These are phyloP conservation scores for Ceratocystis eucalypticola DNA, from an alignment of 2,329 filamentous ascomycete species.

Conservation along the genomic window DNA sequence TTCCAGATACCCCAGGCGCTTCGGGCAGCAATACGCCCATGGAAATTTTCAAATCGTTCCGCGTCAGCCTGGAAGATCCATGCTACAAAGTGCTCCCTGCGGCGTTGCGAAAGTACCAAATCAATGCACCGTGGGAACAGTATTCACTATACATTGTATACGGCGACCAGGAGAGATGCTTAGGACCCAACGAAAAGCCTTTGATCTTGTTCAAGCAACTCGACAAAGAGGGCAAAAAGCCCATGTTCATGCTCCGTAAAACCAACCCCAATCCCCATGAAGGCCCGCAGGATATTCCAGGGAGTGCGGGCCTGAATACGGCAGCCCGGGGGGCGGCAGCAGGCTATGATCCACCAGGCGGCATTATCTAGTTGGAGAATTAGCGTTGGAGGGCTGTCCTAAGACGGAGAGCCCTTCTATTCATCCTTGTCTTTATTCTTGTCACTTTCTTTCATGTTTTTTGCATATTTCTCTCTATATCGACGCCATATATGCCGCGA, in stretches of 20 bases:
- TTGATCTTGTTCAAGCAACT: constrained; percentile 94
- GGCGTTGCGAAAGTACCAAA: constrained; percentile 94
- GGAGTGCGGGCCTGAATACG: constrained; percentile 39
- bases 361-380: constrained; percentile 38
- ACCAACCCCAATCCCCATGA: constrained; percentile 43
- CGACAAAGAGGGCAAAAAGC: constrained; percentile 92
- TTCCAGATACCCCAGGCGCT: constrained; percentile 41
- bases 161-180: constrained; percentile 90
- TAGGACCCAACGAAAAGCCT: constrained; percentile 84
- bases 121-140: constrained; percentile 93
- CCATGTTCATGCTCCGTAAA: constrained; percentile 94
- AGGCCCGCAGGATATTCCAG: constrained; percentile 32
- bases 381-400: neutral
- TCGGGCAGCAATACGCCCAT: constrained; percentile 45
- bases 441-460: neutral
- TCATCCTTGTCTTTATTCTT: neutral
- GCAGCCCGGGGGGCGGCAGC: constrained; percentile 33
- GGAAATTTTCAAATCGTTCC: constrained; percentile 98
- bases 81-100: constrained; percentile 95
- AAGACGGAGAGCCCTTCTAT: neutral
- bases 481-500: neutral
- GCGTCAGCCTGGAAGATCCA: constrained; percentile 93
- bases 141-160: constrained; percentile 98
- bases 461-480: neutral
- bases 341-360: constrained; percentile 45